Conservation (phyloP, 1,284 basidiomycete species). For the Apiotrichum brassicae region DNA sequence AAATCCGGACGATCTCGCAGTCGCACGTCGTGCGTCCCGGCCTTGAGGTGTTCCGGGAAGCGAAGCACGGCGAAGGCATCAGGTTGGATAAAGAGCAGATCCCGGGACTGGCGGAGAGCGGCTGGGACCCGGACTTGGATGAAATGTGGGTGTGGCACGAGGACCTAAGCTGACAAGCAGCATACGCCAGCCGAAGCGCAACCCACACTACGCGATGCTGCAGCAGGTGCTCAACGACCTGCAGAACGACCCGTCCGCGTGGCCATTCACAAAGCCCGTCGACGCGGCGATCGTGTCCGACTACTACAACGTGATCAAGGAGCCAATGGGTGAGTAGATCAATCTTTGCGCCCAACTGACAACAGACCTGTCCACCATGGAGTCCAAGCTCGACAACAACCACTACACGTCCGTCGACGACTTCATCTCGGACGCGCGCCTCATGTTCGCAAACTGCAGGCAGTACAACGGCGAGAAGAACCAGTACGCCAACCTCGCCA, state of each 20-base stretch:
- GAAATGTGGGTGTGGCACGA: slow-evolving; percentile 54
- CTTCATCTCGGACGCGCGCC: slow-evolving; percentile 72
- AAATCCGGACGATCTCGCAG: slow-evolving; percentile 80
- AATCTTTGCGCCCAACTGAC: neutral
- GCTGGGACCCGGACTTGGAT: slow-evolving; percentile 86
- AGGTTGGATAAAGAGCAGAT: slow-evolving; percentile 55
- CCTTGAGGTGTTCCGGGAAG: slow-evolving; percentile 64
- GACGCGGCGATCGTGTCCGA: slow-evolving; percentile 76
- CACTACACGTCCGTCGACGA: slow-evolving; percentile 68
- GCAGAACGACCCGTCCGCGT: slow-evolving; percentile 70
- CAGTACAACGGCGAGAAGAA: slow-evolving; percentile 80
- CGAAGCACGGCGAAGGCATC: slow-evolving; percentile 37
- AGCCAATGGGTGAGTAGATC: slow-evolving; percentile 79
- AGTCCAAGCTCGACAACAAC: slow-evolving; percentile 76
- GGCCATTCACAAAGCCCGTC: slow-evolving; percentile 63
- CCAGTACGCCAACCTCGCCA: slow-evolving; percentile 80
- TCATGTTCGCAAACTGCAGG: slow-evolving; percentile 88
- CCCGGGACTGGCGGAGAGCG: slow-evolving; percentile 82
- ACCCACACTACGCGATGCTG: slow-evolving; percentile 60
- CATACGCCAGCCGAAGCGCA: slow-evolving; percentile 53
- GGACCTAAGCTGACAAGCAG: slow-evolving; percentile 21
- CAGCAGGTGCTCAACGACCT: slow-evolving; percentile 78
- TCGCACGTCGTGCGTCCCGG: slow-evolving; percentile 84
- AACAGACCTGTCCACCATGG: slow-evolving; percentile 85
- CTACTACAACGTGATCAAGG: slow-evolving; percentile 84